These are phyloP conservation scores for Blastobotrys americana DNA, from an alignment of 805 yeast genomes.

Conservation along the genomic window DNA sequence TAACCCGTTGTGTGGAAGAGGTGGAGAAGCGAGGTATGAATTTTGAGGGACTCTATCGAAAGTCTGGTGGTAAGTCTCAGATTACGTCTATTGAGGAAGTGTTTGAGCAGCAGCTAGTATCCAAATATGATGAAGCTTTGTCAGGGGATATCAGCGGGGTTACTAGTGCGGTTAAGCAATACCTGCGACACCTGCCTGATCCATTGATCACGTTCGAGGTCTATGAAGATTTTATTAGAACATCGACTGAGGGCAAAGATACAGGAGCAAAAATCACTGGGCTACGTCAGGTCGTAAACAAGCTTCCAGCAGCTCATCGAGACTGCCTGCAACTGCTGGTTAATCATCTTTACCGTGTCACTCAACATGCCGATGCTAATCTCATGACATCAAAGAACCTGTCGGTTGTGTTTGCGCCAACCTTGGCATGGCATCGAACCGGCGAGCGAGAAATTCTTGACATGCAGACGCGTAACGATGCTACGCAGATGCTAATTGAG, in stretches of 20 bases:
- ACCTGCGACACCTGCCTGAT: constrained; percentile 73
- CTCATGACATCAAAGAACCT: constrained; percentile 79
- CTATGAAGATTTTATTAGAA: constrained; percentile 59
- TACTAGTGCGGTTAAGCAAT: constrained; percentile 79
- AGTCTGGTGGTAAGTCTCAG: constrained; percentile 75
- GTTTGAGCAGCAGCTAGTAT: constrained; percentile 31
- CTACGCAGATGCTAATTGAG: constrained; percentile 60
- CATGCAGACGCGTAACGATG: constrained; percentile 71
- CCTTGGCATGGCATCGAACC: constrained; percentile 67
- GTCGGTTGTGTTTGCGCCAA: constrained; percentile 92
- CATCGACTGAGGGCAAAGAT: constrained; percentile 33
- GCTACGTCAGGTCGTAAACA: constrained; percentile 40
- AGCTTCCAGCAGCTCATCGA: constrained; percentile 63
- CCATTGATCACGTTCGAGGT: constrained; percentile 69
- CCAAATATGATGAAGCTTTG: constrained; percentile 33
- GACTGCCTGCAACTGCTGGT: constrained; percentile 49
- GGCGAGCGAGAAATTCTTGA: constrained; percentile 81
- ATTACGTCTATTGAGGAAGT: constrained; percentile 40
- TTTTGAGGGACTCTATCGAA: constrained; percentile 82
- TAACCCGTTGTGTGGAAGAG: constrained; percentile 63
- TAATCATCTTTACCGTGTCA: constrained; percentile 58
- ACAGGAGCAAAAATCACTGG: constrained; percentile 34
- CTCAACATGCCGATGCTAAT: constrained; percentile 46
- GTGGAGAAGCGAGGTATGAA: constrained; percentile 73
- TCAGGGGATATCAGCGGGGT: constrained; percentile 77